Conservation (phyloP, 1,284 basidiomycete species). For the Trametes polyzona region DNA sequence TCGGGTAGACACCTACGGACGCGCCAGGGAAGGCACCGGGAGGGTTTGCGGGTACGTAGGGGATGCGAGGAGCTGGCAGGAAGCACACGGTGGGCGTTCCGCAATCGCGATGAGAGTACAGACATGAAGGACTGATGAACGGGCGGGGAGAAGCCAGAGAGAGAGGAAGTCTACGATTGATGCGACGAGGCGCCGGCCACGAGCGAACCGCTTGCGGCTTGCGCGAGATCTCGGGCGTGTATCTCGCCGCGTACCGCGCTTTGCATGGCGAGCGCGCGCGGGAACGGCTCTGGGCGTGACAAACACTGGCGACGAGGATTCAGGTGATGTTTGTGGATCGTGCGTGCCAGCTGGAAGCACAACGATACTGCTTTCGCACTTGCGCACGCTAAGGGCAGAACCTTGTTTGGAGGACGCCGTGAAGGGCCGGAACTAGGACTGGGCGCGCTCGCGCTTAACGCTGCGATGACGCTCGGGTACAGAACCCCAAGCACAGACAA, state of each 20-base stretch:
- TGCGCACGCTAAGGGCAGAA: not conserved
- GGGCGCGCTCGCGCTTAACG: conserved; percentile 1
- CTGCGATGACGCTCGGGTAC: conserved; percentile 2
- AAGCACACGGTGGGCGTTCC: not conserved
- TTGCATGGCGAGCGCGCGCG: not conserved
- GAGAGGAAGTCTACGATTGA: conserved; percentile 2
- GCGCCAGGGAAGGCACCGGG: not conserved
- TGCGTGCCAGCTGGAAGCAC: conserved; percentile 7
- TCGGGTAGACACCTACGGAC: not conserved
- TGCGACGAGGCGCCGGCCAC: conserved; percentile 6
- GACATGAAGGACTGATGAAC: conserved; percentile 5
- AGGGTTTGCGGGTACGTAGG: not conserved
- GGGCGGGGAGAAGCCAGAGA: conserved; percentile 8
- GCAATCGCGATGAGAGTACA: conserved; percentile 2
- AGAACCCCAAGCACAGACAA: conserved; percentile 13
- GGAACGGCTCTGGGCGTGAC: conserved; percentile 1
- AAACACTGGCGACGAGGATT: conserved; percentile 11
- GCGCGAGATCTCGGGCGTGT: not conserved
- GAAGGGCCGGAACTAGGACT: conserved; percentile 1
- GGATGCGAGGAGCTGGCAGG: not conserved
- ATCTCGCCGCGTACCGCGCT: not conserved
- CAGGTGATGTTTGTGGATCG: conserved; percentile 10
- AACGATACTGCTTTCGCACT: conserved; percentile 2
- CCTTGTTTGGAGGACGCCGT: conserved; percentile 3
- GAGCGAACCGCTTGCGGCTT: not conserved